These are phyloP conservation scores for Solanum hybrid DNA, from an alignment of 305 asterid genomes.

Conservation along the genomic window DNA sequence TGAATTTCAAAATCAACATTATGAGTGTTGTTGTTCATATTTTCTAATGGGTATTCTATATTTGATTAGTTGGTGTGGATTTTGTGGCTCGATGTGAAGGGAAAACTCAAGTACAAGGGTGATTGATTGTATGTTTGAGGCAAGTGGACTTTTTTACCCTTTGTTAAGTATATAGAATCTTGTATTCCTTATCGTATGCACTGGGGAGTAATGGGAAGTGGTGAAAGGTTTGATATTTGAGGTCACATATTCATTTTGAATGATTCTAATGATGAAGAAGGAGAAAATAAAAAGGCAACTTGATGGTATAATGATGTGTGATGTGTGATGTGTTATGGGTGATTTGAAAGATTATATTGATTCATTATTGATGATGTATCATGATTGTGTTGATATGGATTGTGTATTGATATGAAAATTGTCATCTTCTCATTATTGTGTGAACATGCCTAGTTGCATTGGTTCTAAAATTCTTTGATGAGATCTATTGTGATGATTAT, in stretches of 20 bases:
- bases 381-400: background rate
- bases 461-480: background rate
- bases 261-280: background rate
- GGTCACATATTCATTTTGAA: background rate
- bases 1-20: no score
- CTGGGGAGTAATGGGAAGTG: background rate
- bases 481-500: background rate
- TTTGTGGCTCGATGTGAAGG: no score
- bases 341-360: background rate
- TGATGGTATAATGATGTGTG: background rate
- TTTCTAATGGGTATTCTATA: no score
- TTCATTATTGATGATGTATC: background rate
- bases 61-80: no score
- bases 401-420: background rate
- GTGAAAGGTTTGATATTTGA: background rate
- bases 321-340: background rate
- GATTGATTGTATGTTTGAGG: no score
- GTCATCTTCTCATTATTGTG: background rate
- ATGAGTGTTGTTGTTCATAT: no score
- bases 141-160: background rate
- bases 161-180: background rate
- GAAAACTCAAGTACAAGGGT: no score
- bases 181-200: background rate
- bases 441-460: background rate
- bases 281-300: background rate